Evolutionary conservation across 1,139 yeast genomes (phyloP).

Genomic region (Sporopachydermia cereana): DNA sequence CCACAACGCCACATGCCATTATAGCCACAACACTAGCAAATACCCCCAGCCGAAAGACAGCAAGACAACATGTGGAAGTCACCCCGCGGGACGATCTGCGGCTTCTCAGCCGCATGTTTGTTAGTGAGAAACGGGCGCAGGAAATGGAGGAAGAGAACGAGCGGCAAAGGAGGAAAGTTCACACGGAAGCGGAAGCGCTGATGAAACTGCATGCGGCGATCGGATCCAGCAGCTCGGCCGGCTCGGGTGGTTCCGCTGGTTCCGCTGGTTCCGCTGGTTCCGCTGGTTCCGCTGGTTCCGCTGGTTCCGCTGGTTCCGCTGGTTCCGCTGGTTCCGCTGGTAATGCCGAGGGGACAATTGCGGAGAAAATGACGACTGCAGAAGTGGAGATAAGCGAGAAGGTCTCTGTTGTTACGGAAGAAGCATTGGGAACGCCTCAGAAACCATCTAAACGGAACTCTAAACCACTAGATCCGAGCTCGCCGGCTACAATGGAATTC

Average conservation of each 20-base stretch:
- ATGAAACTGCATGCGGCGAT: conserved; percentile 1
- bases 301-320: background rate
- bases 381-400: background rate
- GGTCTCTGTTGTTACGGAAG: background rate
- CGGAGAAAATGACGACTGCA: background rate
- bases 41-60: background rate
- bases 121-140: background rate
- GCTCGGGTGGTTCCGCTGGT: background rate
- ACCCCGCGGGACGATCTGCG: conserved; percentile 7
- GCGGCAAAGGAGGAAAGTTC: background rate
- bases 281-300: background rate
- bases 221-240: background rate
- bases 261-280: background rate
- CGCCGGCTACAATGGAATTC: background rate
- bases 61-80: background rate
- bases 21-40: background rate
- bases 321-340: background rate
- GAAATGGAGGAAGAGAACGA: conserved; percentile 2
- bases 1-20: conserved; percentile 5
- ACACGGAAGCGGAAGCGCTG: background rate
- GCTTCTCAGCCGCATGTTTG: conserved; percentile 2
- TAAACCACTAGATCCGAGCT: too few relatives aligned
- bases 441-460: background rate
- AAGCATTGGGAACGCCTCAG: background rate
- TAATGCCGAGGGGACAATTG: background rate